Evolutionary conservation across 129 eudicot genomes (phyloP).

Genomic region (Saposhnikovia divaricata): DNA sequence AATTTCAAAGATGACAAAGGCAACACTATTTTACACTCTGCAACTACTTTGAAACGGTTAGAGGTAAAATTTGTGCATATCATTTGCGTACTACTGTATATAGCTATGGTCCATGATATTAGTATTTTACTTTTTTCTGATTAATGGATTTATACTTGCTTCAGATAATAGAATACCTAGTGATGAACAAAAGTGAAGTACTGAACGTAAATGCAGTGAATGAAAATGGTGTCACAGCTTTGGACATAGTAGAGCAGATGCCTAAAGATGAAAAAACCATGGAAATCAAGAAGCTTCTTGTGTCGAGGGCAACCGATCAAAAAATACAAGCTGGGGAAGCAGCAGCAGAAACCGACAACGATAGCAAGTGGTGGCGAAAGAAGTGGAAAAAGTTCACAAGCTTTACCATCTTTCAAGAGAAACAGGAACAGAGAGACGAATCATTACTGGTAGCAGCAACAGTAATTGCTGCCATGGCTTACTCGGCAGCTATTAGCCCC

Average conservation of each 20-base stretch:
- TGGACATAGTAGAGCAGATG: not conserved
- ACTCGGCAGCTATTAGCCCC: not conserved
- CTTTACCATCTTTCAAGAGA: not conserved
- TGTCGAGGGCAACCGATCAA: not conserved
- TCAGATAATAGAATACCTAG: too few relatives aligned
- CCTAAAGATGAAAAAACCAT: not conserved
- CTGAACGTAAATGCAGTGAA: too few relatives aligned
- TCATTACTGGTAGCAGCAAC: not conserved
- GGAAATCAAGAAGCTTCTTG: not conserved
- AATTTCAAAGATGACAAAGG: not conserved
- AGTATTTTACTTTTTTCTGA: too few relatives aligned
- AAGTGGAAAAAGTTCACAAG: not conserved
- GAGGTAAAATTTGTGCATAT: too few relatives aligned
- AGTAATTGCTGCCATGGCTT: not conserved
- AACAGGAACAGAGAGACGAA: not conserved
- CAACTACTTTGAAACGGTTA: too few relatives aligned
- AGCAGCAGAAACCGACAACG: too few relatives aligned
- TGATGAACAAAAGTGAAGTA: too few relatives aligned
- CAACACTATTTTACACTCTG: too few relatives aligned
- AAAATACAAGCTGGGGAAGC: too few relatives aligned
- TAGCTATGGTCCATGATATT: too few relatives aligned
- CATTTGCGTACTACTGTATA: too few relatives aligned
- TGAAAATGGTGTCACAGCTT: not conserved
- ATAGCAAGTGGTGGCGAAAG: not conserved
- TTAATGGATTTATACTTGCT: too few relatives aligned